These are phyloP conservation scores for Phytophthora citrophthora DNA, from an alignment of 352 stramenopile genomes.

Conservation along the genomic window DNA sequence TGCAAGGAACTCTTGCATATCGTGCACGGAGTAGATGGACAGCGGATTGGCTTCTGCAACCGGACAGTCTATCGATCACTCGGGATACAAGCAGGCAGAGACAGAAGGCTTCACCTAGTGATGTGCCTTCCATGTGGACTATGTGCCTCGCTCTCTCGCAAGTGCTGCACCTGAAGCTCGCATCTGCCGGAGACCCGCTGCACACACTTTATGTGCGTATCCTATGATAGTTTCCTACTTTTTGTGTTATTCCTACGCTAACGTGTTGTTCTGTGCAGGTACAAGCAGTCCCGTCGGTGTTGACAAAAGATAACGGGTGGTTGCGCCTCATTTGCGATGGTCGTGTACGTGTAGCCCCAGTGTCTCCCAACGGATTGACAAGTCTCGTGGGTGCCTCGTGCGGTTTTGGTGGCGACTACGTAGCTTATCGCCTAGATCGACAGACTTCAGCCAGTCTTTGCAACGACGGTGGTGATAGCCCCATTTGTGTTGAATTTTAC, in stretches of 20 bases:
- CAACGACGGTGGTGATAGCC: background rate
- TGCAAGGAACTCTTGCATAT: too few relatives aligned
- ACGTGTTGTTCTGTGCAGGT: slow-evolving; percentile 22
- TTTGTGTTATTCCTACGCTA: background rate
- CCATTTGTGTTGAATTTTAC: slow-evolving; percentile 33
- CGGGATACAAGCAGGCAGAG: background rate
- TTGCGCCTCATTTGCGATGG: slow-evolving; percentile 46
- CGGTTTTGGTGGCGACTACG: slow-evolving; percentile 32
- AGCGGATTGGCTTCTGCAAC: slow-evolving; percentile 31
- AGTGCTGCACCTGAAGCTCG: slow-evolving; percentile 34
- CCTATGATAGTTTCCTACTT: slow-evolving; percentile 14
- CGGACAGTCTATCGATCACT: slow-evolving; percentile 14
- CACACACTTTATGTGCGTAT: slow-evolving; percentile 36
- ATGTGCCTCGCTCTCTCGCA: slow-evolving; percentile 36
- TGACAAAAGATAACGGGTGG: slow-evolving; percentile 33
- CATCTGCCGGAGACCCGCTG: slow-evolving; percentile 18
- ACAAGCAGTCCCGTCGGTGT: slow-evolving; percentile 30
- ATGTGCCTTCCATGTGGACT: slow-evolving; percentile 35
- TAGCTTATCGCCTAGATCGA: slow-evolving; percentile 27
- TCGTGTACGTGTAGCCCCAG: slow-evolving; percentile 23
- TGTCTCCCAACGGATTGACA: slow-evolving; percentile 30
- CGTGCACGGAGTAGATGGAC: slow-evolving; percentile 12
- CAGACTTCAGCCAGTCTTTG: too few relatives aligned
- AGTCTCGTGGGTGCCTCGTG: slow-evolving; percentile 25
- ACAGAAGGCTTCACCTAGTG: background rate